Base-by-base conservation (phyloP, 306 rosid species). In the Calophaca sinica region DNA sequence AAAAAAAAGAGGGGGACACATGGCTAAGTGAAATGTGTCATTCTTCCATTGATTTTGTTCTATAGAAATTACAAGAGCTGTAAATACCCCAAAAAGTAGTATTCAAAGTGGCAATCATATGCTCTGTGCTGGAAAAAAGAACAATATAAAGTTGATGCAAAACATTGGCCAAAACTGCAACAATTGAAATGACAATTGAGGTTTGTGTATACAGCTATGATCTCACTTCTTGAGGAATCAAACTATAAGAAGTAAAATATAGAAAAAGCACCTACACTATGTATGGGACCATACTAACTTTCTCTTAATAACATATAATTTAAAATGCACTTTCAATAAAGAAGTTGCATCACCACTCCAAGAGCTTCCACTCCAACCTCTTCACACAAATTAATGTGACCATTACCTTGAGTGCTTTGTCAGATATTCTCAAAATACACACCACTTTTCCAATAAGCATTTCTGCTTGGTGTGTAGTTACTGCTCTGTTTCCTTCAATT, bases 401-500 rank as follows among this genome's bases (percentile, higher is more conserved):
- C 75, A 79, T 49, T 7, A 33, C n/a, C 38, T 52, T 41, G 60
- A 32, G 79, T 76, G 87, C 80, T 65, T 76, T 13, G 74, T 80
- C 80, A 80, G 83, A 73, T 72, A 72, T 66, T 72, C 55, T 73
- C 46, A 62, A 79, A 73, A 38, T 50, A 31, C 62, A 38, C 1
- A 20, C 20, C 72, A 75, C 76, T 45, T 51, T 53, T 26, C 9
- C 72, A 7, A 7, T 75, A 76, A 76, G 80, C 70, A 76, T 62
- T 64, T 68, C 48, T 29, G 32, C 33, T 79, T 71, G 76, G 74
- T 11, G 5, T 62, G 4, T 73, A 68, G 65, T 26, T 65, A 62
- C 71, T 79, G 52, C 50, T 71, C 57, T 60, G 14, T 80, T 75
- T 71, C 73, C 42, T 14, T 7, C 62, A 74, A 11, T 31, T 59